These are phyloP conservation scores for Acanthamoeba triangularis DNA, from an alignment of 208 protist species.

Conservation along the genomic window DNA sequence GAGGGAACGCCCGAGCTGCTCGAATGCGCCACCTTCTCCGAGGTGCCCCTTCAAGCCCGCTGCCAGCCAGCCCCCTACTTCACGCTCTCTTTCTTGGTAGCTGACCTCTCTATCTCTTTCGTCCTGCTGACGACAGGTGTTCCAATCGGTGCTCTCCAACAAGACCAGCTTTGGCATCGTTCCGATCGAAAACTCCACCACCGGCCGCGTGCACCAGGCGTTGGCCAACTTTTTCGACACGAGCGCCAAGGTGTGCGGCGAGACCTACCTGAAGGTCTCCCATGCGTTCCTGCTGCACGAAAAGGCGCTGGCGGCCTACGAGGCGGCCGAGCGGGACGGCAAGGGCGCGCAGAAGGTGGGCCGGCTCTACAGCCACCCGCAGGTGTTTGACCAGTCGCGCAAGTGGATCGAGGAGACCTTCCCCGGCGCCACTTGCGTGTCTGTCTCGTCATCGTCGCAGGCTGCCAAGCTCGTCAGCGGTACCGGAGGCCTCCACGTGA, in stretches of 20 bases:
- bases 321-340: constrained; percentile 39
- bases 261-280: constrained; percentile 63
- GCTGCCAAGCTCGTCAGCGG: constrained; percentile 31
- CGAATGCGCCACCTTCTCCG: constrained; percentile 67
- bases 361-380: constrained; percentile 63
- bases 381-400: constrained; percentile 70
- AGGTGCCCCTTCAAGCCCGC: not conserved
- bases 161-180: constrained; percentile 77
- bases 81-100: no score
- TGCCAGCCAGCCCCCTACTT: no score
- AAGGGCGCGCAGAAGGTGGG: not conserved
- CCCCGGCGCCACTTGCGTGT: constrained; percentile 3
- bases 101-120: no score
- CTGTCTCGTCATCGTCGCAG: constrained; percentile 39
- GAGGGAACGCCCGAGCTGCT: not conserved
- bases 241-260: constrained; percentile 68
- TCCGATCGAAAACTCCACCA: constrained; percentile 75
- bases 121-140: not conserved
- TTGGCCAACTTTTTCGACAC: constrained; percentile 67
- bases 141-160: constrained; percentile 77
- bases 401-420: constrained; percentile 58
- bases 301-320: constrained; percentile 38
- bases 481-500: no score
- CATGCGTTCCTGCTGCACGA: constrained; percentile 50
- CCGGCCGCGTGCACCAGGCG: constrained; percentile 67